Evolutionary conservation across 1,284 basidiomycete species (phyloP).

Genomic region (Meira miltonrushii): DNA sequence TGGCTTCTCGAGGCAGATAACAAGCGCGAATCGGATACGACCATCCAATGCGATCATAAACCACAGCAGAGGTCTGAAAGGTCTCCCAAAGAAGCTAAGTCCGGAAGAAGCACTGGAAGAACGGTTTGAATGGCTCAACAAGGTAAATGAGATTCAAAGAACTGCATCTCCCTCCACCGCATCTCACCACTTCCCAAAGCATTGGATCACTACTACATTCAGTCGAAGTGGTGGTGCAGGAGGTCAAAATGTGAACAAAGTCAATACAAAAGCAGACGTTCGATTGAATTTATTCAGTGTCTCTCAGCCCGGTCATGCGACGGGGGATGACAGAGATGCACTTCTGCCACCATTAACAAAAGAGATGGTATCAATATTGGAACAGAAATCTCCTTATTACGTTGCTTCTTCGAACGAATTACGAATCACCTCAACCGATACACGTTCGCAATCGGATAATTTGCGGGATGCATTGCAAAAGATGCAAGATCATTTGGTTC

Average conservation of each 20-base stretch:
- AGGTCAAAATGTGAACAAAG: constrained; percentile 12
- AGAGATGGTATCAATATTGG: not conserved
- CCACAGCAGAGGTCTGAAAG: too few relatives aligned
- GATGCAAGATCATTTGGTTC: constrained; percentile 4
- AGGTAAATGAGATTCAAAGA: not conserved
- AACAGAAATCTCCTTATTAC: constrained; percentile 6
- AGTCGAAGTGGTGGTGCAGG: constrained; percentile 4
- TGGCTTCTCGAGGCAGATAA: too few relatives aligned
- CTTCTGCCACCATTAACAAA: not conserved
- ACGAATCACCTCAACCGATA: not conserved
- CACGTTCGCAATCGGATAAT: constrained; percentile 2
- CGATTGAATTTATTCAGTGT: not conserved
- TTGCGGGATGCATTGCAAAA: constrained; percentile 7
- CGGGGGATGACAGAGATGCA: not conserved
- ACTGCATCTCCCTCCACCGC: not conserved
- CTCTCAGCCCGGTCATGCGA: not conserved
- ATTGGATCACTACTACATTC: constrained; percentile 3
- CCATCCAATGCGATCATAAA: too few relatives aligned
- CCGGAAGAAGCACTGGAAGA: not conserved
- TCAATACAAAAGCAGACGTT: constrained; percentile 5
- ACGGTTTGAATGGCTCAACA: not conserved
- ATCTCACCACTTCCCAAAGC: constrained; percentile 5
- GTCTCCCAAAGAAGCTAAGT: too few relatives aligned
- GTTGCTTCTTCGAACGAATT: not conserved
- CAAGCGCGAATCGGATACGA: too few relatives aligned